phyloP scores from a whole-genome alignment of 495 filamentous ascomycete genomes.

The Xylaria intraflava region DNA sequence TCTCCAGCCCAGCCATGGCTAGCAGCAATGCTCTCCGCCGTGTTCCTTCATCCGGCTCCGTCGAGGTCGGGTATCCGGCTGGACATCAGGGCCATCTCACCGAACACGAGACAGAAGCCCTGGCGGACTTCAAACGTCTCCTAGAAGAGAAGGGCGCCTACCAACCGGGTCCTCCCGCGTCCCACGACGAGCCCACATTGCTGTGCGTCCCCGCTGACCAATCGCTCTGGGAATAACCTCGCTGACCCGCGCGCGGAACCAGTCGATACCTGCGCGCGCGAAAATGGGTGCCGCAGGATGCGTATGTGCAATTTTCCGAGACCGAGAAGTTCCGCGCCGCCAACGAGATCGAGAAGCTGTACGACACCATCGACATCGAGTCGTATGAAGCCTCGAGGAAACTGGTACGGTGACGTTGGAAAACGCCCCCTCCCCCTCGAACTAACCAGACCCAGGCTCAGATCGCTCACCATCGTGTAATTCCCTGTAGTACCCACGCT shows the following conservation, averaged over 20 bases:
- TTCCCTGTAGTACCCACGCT: slow-evolving; percentile 72
- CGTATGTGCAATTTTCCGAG: slow-evolving; percentile 77
- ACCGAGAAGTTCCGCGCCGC: slow-evolving; percentile 82
- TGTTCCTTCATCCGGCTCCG: slow-evolving; percentile 25
- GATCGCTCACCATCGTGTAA: slow-evolving; percentile 3
- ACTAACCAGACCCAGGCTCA: background rate
- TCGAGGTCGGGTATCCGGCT: slow-evolving; percentile 48
- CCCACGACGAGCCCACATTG: slow-evolving; percentile 75
- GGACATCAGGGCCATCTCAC: slow-evolving; percentile 73
- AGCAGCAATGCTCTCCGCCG: slow-evolving; percentile 17
- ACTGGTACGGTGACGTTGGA: slow-evolving; percentile 49
- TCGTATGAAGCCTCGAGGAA: slow-evolving; percentile 72
- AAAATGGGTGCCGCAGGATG: slow-evolving; percentile 63
- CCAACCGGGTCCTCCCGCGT: slow-evolving; percentile 47
- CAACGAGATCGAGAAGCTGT: slow-evolving; percentile 66
- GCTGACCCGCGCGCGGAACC: slow-evolving; percentile 8
- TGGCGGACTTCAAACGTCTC: slow-evolving; percentile 61
- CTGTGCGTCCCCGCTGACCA: slow-evolving; percentile 49
- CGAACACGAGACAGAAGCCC: slow-evolving; percentile 55
- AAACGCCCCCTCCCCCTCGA: slow-evolving; percentile 9
- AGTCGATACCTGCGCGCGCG: slow-evolving; percentile 78
- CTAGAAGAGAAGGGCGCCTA: slow-evolving; percentile 62
- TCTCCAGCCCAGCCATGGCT: background rate
- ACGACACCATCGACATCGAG: slow-evolving; percentile 71
- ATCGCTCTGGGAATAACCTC: slow-evolving; percentile 7